Base-by-base conservation (phyloP, 768 basidiomycete genomes). In the Megacollybia marginata region DNA sequence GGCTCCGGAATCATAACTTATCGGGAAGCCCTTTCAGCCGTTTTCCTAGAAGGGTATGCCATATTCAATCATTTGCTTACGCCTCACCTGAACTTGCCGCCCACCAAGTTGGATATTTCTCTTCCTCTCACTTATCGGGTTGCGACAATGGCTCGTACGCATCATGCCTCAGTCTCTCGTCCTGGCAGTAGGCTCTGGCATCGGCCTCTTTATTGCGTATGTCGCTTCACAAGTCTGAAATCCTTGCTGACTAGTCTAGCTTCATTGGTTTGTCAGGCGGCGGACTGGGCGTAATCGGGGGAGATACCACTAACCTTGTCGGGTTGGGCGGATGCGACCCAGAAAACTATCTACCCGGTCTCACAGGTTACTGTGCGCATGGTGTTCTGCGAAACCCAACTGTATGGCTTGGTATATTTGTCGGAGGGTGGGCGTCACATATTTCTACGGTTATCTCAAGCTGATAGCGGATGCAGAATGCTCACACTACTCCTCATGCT, bases 21-120 rank as follows among this genome's bases (percentile, higher is more conserved):
- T 62, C 72, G 75, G 12, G 86, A 93, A 66, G 91, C 90, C 0
- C 74, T 92, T 16, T 80, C 83, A 12, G 91, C 91, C 19, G 86
- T 92, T 42, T 93, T 92, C 65, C 69, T 93, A 54, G 91, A 92
- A 72, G 91, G 88, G 83, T 87, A 55, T 18, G 79, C 62, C 8
- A 45, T 45, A 48, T 6, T 31, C 44, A n/a, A 20, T 44, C 36
- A 48, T 4, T 19, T 20, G 10, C n/a, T 16, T 28, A n/a, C 35
- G 42, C 47, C 13, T 38, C 32, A 48, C 28, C 46, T 54, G 33
- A 49, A 34, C 13, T 47, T 18, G 13, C 33, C 33, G 36, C 46
- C n/a, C n/a, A n/a, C n/a, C n/a, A n/a, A 88, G 88, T 28, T 88
- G 89, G 85, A 65, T 92, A 10, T 92, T 93, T 72, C 76, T 92